phyloP scores from a whole-genome alignment of 768 basidiomycete genomes.

The Leccinellum albellum region DNA sequence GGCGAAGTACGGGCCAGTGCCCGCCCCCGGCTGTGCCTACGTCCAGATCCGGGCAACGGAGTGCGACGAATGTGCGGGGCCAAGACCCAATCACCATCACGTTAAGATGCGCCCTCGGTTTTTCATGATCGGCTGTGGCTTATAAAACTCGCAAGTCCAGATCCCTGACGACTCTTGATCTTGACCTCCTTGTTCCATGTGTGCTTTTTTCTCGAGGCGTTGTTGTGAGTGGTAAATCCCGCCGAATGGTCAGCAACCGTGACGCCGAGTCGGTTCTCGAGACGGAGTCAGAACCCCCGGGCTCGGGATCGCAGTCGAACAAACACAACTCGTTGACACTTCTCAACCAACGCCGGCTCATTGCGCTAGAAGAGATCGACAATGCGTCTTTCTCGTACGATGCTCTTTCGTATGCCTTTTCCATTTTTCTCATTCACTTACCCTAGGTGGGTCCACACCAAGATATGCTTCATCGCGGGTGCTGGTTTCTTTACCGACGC shows the following conservation, averaged over 20 bases:
- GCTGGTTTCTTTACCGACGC: slow-evolving; percentile 90
- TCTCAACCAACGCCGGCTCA: slow-evolving; percentile 68
- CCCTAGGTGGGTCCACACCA: slow-evolving; percentile 75
- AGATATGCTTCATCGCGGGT: slow-evolving; percentile 63
- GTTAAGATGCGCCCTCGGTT: slow-evolving; percentile 4
- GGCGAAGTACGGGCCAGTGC: background rate
- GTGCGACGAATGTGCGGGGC: slow-evolving; percentile 21
- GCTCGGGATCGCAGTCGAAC: background rate
- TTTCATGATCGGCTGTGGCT: background rate
- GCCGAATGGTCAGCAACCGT: slow-evolving; percentile 13
- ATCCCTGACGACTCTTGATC: background rate
- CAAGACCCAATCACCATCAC: slow-evolving; percentile 13
- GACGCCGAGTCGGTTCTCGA: background rate
- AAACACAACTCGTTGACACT: slow-evolving; percentile 8
- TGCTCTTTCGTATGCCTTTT: slow-evolving; percentile 3
- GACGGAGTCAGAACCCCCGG: background rate
- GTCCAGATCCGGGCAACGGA: slow-evolving; percentile 4
- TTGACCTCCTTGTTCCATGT: background rate
- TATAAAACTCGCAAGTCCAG: slow-evolving; percentile 12
- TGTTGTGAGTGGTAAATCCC: background rate
- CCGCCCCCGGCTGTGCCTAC: background rate
- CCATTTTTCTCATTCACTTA: background rate
- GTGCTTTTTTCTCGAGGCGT: background rate
- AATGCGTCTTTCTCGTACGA: slow-evolving; percentile 77
- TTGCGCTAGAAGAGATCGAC: slow-evolving; percentile 80